Conservation (phyloP, 2,329 filamentous ascomycete genomes). For the Metarhizium humberi region DNA sequence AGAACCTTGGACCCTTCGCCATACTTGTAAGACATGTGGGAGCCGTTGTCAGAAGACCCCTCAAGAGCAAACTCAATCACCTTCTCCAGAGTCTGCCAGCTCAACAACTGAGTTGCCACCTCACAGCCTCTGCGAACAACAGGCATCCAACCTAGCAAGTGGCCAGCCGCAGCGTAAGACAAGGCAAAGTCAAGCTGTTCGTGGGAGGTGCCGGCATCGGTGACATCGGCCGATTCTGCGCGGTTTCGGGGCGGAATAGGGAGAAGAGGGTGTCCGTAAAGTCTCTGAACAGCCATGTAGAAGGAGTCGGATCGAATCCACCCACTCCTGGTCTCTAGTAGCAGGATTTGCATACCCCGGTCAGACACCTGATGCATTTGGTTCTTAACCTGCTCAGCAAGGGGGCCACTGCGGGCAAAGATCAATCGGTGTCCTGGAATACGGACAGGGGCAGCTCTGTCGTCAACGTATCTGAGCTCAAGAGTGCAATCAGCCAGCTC, state of each 20-base stretch:
- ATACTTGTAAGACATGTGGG: conserved; percentile 36
- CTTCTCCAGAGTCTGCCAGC: conserved; percentile 54
- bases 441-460: conserved; percentile 26
- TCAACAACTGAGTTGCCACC: conserved; percentile 46
- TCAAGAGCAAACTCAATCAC: conserved; percentile 50
- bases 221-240: conserved; percentile 20
- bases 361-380: conserved; percentile 20
- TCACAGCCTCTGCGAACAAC: conserved; percentile 50
- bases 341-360: conserved; percentile 17
- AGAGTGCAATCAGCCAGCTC: conserved; percentile 34
- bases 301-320: conserved; percentile 48
- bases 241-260: conserved; percentile 19
- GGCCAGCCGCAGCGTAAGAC: conserved; percentile 55
- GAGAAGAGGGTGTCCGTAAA: conserved; percentile 47
- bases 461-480: conserved; percentile 34
- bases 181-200: conserved; percentile 47
- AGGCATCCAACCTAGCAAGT: conserved; percentile 44
- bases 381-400: conserved; percentile 18
- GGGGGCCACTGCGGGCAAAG: conserved; percentile 38
- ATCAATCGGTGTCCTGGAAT: conserved; percentile 47
- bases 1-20: conserved; percentile 46
- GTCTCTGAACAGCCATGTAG: conserved; percentile 44
- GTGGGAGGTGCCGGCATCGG: conserved; percentile 26
- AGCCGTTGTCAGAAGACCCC: conserved; percentile 22
- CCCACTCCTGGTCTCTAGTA: conserved; percentile 39